Evolutionary conservation across 768 basidiomycete genomes (phyloP).

Genomic region (Leccinum uliginosum): DNA sequence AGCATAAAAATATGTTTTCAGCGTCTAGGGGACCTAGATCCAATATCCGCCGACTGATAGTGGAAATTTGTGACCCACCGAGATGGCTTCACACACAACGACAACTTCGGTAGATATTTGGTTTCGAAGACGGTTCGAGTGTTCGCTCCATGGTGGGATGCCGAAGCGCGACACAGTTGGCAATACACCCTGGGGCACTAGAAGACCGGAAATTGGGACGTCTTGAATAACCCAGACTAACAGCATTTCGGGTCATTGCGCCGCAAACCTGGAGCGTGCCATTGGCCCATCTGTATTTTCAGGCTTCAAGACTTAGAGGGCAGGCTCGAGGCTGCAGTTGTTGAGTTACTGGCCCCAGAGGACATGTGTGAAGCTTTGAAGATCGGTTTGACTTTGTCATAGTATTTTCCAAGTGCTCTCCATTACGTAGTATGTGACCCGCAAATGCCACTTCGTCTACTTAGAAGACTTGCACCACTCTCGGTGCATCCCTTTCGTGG

Average conservation of each 20-base stretch:
- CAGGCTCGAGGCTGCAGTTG: background rate
- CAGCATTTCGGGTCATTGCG: background rate
- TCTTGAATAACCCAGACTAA: background rate
- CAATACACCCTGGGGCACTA: background rate
- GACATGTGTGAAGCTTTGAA: no score
- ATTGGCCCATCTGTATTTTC: background rate
- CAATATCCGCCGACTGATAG: background rate
- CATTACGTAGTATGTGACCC: background rate
- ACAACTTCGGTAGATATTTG: background rate
- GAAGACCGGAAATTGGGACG: background rate
- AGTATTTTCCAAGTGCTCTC: background rate
- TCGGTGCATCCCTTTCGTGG: background rate
- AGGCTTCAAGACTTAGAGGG: background rate
- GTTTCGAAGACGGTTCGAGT: background rate
- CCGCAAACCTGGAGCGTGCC: background rate
- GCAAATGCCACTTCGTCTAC: background rate
- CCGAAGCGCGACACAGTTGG: background rate
- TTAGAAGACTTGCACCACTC: background rate
- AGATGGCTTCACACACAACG: background rate
- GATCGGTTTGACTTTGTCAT: background rate
- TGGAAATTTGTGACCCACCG: background rate
- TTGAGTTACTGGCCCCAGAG: background rate
- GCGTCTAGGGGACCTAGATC: background rate
- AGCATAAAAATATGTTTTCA: background rate
- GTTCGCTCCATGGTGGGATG: background rate